Percentiles rank a stretch among this genome's conserved stretches.
phyloP scores from a whole-genome alignment of 805 yeast genomes.

The Spathaspora sp. region DNA sequence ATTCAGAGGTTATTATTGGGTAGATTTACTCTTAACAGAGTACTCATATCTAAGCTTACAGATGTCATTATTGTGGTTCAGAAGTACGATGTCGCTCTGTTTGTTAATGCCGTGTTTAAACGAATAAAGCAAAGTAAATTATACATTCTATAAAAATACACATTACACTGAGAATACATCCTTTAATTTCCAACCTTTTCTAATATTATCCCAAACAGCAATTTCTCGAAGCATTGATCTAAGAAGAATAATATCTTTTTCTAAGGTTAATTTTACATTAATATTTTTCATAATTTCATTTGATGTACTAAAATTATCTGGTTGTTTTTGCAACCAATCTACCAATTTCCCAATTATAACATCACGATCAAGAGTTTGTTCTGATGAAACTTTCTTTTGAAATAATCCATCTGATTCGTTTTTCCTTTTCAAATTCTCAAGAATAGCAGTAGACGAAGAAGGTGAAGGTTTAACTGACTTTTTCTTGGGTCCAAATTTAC shows the following conservation, averaged over 20 bases:
- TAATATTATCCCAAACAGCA: slow-evolving; percentile 60
- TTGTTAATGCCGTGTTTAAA: too few species aligned
- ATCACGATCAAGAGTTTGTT: slow-evolving; percentile 18
- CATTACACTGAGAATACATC: slow-evolving; percentile 32
- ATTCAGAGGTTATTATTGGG: too few species aligned
- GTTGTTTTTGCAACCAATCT: slow-evolving; percentile 31
- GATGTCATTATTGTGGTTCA: too few species aligned
- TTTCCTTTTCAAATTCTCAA: slow-evolving; percentile 45
- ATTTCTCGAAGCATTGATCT: slow-evolving; percentile 67
- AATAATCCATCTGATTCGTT: slow-evolving; percentile 24
- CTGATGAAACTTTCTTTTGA: slow-evolving; percentile 11
- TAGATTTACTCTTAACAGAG: too few species aligned
- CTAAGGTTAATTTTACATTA: slow-evolving; percentile 20
- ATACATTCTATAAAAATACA: neutral
- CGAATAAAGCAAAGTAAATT: too few species aligned
- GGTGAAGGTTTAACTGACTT: slow-evolving; percentile 31
- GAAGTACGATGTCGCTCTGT: too few species aligned
- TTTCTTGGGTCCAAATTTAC: slow-evolving; percentile 41
- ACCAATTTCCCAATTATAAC: slow-evolving; percentile 34
- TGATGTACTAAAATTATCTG: slow-evolving; percentile 44
- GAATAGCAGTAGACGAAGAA: slow-evolving; percentile 45
- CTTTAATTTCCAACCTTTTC: slow-evolving; percentile 64
- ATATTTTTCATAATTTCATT: slow-evolving; percentile 43
- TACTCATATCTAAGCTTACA: too few species aligned
- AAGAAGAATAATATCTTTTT: slow-evolving; percentile 54